Evolutionary conservation across 345 rosid species (phyloP).

Genomic region (Xanthoceras sorbifolium): DNA sequence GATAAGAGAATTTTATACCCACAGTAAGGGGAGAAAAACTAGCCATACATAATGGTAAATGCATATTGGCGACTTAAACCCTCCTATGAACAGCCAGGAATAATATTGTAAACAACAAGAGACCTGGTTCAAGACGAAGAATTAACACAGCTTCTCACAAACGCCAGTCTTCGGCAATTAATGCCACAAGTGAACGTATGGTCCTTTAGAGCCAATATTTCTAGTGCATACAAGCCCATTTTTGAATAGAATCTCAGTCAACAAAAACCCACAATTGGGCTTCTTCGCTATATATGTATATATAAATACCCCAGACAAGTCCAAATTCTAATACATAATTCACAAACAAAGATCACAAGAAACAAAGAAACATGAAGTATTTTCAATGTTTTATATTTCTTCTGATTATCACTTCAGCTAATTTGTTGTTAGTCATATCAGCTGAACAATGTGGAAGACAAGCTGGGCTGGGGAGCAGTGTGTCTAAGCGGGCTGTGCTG

Average conservation of each 20-base stretch:
- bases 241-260: neutral
- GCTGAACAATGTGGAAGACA: conserved; percentile 31
- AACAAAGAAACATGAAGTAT: neutral
- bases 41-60: no score
- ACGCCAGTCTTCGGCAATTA: neutral
- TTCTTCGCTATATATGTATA: neutral
- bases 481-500: conserved; percentile 30
- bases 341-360: neutral
- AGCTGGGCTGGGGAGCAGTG: conserved; percentile 24
- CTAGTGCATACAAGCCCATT: neutral
- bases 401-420: neutral
- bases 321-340: neutral
- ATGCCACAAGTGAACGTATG: neutral
- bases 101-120: no score
- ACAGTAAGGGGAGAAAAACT: no score
- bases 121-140: no score
- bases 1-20: no score
- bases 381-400: neutral
- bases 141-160: neutral
- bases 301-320: no score
- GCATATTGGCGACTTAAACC: no score
- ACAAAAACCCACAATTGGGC: neutral
- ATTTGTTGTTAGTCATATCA: neutral
- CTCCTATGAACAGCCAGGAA: no score
- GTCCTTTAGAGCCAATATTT: neutral